These are phyloP conservation scores for Cyclotella baltica DNA, from an alignment of 108 stramenopile species.

Conservation along the genomic window DNA sequence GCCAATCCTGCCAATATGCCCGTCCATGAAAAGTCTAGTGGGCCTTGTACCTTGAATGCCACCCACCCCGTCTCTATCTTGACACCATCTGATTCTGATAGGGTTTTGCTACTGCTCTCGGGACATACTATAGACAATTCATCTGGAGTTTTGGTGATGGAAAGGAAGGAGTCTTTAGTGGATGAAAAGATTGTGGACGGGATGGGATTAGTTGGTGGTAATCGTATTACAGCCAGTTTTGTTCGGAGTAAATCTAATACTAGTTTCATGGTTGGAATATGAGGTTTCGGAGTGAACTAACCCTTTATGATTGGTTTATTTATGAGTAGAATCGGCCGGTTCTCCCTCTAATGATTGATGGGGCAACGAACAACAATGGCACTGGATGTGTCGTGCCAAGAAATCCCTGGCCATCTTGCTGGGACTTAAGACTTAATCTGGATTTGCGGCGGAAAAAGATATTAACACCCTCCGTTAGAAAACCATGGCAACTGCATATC, in stretches of 20 bases:
- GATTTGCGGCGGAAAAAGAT: no score
- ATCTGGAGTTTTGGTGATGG: slow-evolving; percentile 1
- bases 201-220: slow-evolving; percentile 1
- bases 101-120: background rate
- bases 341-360: no score
- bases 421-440: no score
- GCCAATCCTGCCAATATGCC: background rate
- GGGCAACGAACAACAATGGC: no score
- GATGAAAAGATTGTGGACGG: background rate
- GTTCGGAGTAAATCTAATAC: slow-evolving; percentile 3
- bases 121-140: slow-evolving; percentile 6
- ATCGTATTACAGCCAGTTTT: background rate
- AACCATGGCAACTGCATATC: no score
- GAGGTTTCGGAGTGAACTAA: background rate
- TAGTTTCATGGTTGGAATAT: slow-evolving; percentile 1
- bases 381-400: no score
- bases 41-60: slow-evolving; percentile 5
- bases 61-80: slow-evolving; percentile 2
- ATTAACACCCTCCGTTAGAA: no score
- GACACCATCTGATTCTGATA: no score
- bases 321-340: no score
- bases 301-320: no score
- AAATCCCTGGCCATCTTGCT: no score
- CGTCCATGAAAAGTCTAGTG: background rate
- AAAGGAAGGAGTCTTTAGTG: background rate